A percentile compares a stretch with the other conserved stretches of the same genome.
These are phyloP conservation scores for Mucor velutinosus DNA, from an alignment of 371 early-diverging fungal genomes.

Conservation along the genomic window DNA sequence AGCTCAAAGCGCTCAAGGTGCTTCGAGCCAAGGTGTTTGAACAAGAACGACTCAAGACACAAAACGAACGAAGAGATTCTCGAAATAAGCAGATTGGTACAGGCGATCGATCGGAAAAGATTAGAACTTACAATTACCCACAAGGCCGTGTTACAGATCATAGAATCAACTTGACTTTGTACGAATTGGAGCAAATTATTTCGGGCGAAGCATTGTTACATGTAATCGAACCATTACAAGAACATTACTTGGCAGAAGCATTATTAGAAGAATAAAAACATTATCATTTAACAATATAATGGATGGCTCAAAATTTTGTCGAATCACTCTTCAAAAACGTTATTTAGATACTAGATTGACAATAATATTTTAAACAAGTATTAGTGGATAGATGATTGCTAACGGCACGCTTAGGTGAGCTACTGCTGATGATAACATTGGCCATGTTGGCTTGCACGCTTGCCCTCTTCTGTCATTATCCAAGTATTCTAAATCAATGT, in stretches of 20 bases:
- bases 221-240: conserved; percentile 57
- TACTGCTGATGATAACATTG: too few relatives aligned
- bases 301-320: too few relatives aligned
- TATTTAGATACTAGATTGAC: too few relatives aligned
- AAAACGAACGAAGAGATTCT: conserved; percentile 59
- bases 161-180: conserved; percentile 74
- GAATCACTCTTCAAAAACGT: too few relatives aligned
- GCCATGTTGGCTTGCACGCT: too few relatives aligned
- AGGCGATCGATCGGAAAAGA: conserved; percentile 84
- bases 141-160: conserved; percentile 88
- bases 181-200: conserved; percentile 72
- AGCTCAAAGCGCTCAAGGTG: conserved; percentile 84
- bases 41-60: conserved; percentile 62
- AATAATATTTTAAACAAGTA: too few relatives aligned
- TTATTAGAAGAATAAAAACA: conserved; percentile 28
- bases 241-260: conserved; percentile 44
- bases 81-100: conserved; percentile 69
- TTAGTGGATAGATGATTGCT: too few relatives aligned
- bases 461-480: too few relatives aligned
- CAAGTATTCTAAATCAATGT: too few relatives aligned
- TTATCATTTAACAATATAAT: conserved; percentile 8
- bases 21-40: conserved; percentile 82
- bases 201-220: conserved; percentile 55
- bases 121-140: conserved; percentile 84
- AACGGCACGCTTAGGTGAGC: too few relatives aligned